Evolutionary conservation across 306 rosid genomes (phyloP).

Genomic region (Dalbergia oliveri): DNA sequence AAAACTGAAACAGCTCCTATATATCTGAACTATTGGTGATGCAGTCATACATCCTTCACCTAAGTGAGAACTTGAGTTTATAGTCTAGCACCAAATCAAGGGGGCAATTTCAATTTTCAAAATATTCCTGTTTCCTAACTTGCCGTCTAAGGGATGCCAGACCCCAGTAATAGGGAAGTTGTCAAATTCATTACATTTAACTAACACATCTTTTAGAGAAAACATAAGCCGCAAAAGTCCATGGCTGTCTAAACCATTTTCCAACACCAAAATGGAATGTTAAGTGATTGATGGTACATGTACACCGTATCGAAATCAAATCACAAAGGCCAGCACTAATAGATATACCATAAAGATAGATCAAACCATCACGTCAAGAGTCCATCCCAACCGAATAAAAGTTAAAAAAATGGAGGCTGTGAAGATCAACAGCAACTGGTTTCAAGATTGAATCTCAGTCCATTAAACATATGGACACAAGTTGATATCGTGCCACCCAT

Average conservation of each 20-base stretch:
- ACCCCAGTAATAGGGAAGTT: background rate
- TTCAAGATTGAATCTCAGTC: constrained; percentile 32
- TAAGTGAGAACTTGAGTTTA: too few relatives aligned
- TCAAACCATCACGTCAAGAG: background rate
- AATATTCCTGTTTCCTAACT: too few relatives aligned
- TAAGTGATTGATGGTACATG: background rate
- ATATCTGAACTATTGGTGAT: too few relatives aligned
- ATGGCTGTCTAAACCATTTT: constrained; percentile 16
- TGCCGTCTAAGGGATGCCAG: too few relatives aligned
- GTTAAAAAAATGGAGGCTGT: background rate
- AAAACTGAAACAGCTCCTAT: too few relatives aligned
- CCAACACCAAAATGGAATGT: background rate
- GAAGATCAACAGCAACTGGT: constrained; percentile 30
- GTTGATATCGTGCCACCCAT: constrained; percentile 59
- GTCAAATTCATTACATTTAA: background rate
- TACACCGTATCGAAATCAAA: constrained; percentile 26
- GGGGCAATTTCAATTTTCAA: background rate
- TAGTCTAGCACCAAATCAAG: background rate
- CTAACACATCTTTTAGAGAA: background rate
- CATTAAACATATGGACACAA: constrained; percentile 42
- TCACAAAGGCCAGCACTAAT: background rate
- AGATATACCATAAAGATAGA: constrained; percentile 3
- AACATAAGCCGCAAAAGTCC: background rate
- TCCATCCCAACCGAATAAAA: constrained; percentile 13
- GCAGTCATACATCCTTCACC: too few relatives aligned